Conservation (phyloP, 1,139 yeast genomes). For the Zygotorulaspora mrakii region DNA sequence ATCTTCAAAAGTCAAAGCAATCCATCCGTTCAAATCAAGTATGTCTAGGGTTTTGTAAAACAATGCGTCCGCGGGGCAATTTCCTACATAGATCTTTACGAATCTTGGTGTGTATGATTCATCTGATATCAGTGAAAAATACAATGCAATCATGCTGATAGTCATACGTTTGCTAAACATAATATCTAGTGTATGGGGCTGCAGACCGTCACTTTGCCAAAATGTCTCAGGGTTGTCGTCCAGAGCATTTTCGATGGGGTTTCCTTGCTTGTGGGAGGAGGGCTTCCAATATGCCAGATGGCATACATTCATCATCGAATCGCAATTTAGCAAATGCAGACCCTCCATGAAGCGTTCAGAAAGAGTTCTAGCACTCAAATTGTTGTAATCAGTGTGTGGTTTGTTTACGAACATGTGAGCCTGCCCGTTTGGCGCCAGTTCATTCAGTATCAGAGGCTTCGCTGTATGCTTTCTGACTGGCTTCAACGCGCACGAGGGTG, state of each 20-base stretch:
- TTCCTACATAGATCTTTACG: slow-evolving; percentile 72
- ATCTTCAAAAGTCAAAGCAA: slow-evolving; percentile 63
- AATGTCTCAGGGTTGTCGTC: slow-evolving; percentile 70
- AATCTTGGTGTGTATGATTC: slow-evolving; percentile 90
- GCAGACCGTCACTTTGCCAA: slow-evolving; percentile 98
- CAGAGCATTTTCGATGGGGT: slow-evolving; percentile 64
- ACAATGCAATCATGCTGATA: slow-evolving; percentile 66
- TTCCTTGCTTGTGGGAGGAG: slow-evolving; percentile 71
- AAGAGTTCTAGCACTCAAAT: slow-evolving; percentile 18
- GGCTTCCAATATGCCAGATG: slow-evolving; percentile 83
- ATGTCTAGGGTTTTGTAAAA: slow-evolving; percentile 68
- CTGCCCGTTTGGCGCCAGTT: slow-evolving; percentile 14
- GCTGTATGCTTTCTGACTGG: slow-evolving; percentile 13
- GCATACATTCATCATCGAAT: slow-evolving; percentile 59
- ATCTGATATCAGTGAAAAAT: slow-evolving; percentile 59
- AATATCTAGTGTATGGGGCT: slow-evolving; percentile 79
- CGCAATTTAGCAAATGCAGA: slow-evolving; percentile 23
- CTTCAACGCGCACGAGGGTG: slow-evolving; percentile 16
- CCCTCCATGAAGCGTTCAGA: slow-evolving; percentile 24
- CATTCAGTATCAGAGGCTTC: slow-evolving; percentile 19
- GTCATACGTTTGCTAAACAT: slow-evolving; percentile 78
- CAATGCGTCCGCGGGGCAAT: slow-evolving; percentile 76
- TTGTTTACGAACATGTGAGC: slow-evolving; percentile 22
- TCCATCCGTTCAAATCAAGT: slow-evolving; percentile 83
- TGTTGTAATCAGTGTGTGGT: slow-evolving; percentile 15